Evolutionary conservation across 441 rosid species (phyloP).

Genomic region (Breynia disticha): DNA sequence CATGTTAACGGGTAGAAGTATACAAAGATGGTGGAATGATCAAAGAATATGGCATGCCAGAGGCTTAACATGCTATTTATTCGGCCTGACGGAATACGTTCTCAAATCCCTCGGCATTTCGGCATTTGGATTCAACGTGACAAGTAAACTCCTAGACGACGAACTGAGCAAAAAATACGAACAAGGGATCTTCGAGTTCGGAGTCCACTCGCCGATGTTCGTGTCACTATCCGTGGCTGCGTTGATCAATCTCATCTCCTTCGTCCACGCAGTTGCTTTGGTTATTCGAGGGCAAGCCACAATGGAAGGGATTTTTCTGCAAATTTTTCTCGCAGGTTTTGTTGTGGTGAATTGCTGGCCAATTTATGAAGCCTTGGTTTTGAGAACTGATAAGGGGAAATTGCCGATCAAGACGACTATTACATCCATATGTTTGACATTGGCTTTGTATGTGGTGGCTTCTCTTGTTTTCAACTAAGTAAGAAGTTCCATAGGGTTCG

Average conservation of each 20-base stretch:
- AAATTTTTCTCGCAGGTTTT: slow-evolving; percentile 31
- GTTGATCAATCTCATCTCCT: slow-evolving; percentile 27
- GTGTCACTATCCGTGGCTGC: slow-evolving; percentile 33
- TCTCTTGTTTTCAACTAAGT: slow-evolving; percentile 18
- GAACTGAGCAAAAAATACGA: slow-evolving; percentile 40
- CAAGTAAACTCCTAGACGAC: slow-evolving; percentile 31
- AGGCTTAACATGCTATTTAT: slow-evolving; percentile 33
- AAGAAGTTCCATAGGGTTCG: too few relatives aligned
- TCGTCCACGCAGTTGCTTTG: slow-evolving; percentile 19
- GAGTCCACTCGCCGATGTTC: slow-evolving; percentile 43
- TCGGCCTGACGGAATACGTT: slow-evolving; percentile 32
- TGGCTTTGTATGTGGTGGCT: slow-evolving; percentile 18
- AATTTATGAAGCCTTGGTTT: slow-evolving; percentile 41
- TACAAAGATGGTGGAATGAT: slow-evolving; percentile 53
- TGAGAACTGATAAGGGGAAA: slow-evolving; percentile 44
- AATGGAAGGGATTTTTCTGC: slow-evolving; percentile 19
- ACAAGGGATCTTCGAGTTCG: slow-evolving; percentile 44
- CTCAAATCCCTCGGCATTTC: slow-evolving; percentile 33
- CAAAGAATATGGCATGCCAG: slow-evolving; percentile 50
- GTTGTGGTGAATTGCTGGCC: slow-evolving; percentile 39
- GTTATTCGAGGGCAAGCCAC: neutral
- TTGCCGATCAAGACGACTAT: slow-evolving; percentile 24
- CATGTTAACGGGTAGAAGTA: slow-evolving; percentile 25
- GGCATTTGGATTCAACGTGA: slow-evolving; percentile 29
- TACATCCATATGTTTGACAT: slow-evolving; percentile 18